These are phyloP conservation scores for Arabidopsis arenosa DNA, from an alignment of 345 rosid species.

Conservation along the genomic window DNA sequence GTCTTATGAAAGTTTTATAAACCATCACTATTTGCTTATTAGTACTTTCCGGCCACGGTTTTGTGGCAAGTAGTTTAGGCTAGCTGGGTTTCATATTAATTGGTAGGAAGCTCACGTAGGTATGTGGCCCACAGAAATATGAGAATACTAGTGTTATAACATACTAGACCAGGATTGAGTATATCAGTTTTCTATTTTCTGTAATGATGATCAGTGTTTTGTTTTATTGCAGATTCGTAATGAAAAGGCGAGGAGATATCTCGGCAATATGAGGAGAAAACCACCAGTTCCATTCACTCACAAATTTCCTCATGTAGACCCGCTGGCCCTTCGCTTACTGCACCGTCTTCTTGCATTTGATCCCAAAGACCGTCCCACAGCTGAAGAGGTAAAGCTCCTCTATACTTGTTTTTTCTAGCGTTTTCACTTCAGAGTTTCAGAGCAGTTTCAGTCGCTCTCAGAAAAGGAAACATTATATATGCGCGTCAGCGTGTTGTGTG, in stretches of 20 bases:
- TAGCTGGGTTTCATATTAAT: constrained; percentile 2
- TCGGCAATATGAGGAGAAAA: constrained; percentile 88
- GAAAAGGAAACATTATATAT: constrained; percentile 10
- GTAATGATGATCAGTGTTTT: constrained; percentile 19
- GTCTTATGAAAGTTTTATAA: not conserved
- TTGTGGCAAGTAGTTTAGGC: constrained; percentile 31
- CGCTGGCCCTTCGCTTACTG: constrained; percentile 75
- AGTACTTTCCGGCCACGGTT: constrained; percentile 18
- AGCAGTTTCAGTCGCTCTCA: constrained; percentile 12
- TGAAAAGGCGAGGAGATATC: constrained; percentile 98
- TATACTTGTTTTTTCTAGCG: not conserved
- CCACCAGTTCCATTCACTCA: constrained; percentile 77
- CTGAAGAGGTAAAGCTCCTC: constrained; percentile 65
- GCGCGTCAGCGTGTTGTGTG: not conserved
- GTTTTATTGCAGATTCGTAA: constrained; percentile 73
- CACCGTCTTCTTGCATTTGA: constrained; percentile 92
- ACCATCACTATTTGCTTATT: constrained; percentile 9
- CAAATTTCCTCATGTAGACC: constrained; percentile 86
- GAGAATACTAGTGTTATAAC: not conserved
- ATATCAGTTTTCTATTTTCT: constrained; percentile 16
- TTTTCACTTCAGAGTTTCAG: constrained; percentile 14
- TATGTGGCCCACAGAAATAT: constrained; percentile 4
- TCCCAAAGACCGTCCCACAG: constrained; percentile 96
- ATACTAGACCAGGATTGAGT: constrained; percentile 18
- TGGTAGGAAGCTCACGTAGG: constrained; percentile 7